Base-by-base conservation (phyloP, 139 green algal genomes). In the Closterium sp. region DNA sequence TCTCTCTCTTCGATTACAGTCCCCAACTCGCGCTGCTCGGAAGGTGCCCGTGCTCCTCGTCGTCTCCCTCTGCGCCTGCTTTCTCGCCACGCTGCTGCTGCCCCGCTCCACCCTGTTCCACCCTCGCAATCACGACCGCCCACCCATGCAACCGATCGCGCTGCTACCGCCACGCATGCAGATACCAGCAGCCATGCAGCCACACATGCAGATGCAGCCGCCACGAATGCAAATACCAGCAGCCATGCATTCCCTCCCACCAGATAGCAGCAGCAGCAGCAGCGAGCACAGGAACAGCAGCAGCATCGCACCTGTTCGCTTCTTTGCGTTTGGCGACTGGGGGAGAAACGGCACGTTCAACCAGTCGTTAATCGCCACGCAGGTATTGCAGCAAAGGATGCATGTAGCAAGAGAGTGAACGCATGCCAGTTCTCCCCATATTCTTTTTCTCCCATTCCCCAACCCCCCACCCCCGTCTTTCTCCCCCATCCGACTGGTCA, bases 241-340 rank as follows among this genome's bases (percentile, higher is more conserved):
- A 50, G 38, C 38, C 38, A 50, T 50, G 38, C 38, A 17, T 50
- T 50, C 38, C 38, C 5, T 50, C 4, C 0, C 38, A 50, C 38
- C 38, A 9, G 13, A 50, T 50, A 50, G 38, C 38, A 50, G 38
- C n/a, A n/a, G n/a, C 38, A 50, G 38, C 38, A 50, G 34, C 34
- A 42, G 27, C 27, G 79, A 29, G 3, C 27, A 29, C 27, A 38
- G 86, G 27, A 89, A 29, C 29, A 89, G 87, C 87, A n/a, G 17
- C 31, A 45, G 17, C 85, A 10, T 30, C 19, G 38, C 88, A 11
- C 85, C 70, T 27, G 32, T 92, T 31, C 85, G n/a, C 11, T 92
- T 92, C 86, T 87, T 92, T 31, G 85, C 21, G 85, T n/a, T 92
- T 29, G 90, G 90, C 9, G 90, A 92, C 86, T 92, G 90, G 90